phyloP scores from a whole-genome alignment of 2,329 filamentous ascomycete species.

The Epicoccum sorghinum region DNA sequence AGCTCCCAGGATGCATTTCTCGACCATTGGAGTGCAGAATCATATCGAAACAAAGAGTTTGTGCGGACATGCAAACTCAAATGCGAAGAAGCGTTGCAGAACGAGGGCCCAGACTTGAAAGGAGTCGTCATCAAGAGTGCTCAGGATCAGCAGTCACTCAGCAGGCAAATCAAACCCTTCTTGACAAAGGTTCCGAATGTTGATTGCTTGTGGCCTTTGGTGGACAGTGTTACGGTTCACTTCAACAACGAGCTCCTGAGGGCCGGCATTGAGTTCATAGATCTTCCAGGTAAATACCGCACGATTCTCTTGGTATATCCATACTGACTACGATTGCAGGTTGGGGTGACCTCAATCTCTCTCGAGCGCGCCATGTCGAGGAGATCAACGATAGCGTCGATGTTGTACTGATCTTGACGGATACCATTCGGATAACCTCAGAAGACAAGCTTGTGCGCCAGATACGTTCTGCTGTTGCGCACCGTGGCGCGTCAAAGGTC shows the following conservation, averaged over 20 bases:
- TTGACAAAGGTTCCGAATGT: constrained; percentile 22
- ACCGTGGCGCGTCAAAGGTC: constrained; percentile 24
- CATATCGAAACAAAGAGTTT: constrained; percentile 21
- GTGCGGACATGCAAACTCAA: constrained; percentile 19
- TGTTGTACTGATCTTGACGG: constrained; percentile 26
- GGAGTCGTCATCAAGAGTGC: constrained; percentile 1
- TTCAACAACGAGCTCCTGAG: constrained; percentile 22
- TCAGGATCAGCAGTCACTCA: constrained; percentile 11
- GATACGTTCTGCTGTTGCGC: constrained; percentile 9
- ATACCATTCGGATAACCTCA: constrained; percentile 25
- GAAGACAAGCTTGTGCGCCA: constrained; percentile 28
- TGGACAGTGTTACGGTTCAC: constrained; percentile 22
- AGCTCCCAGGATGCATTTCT: constrained; percentile 21
- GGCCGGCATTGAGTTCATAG: constrained; percentile 23
- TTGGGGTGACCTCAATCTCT: constrained; percentile 29
- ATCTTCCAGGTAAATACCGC: constrained; percentile 37
- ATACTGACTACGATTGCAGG: constrained; percentile 14
- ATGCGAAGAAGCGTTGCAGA: constrained; percentile 19
- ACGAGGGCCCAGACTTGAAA: background rate
- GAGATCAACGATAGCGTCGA: constrained; percentile 28
- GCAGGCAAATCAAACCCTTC: constrained; percentile 22
- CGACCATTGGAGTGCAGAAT: constrained; percentile 11
- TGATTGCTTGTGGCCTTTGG: constrained; percentile 28
- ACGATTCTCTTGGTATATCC: no score
- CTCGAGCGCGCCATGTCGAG: constrained; percentile 21